phyloP scores from a whole-genome alignment of 139 green algal species.

The Desmodesmus armatus region DNA sequence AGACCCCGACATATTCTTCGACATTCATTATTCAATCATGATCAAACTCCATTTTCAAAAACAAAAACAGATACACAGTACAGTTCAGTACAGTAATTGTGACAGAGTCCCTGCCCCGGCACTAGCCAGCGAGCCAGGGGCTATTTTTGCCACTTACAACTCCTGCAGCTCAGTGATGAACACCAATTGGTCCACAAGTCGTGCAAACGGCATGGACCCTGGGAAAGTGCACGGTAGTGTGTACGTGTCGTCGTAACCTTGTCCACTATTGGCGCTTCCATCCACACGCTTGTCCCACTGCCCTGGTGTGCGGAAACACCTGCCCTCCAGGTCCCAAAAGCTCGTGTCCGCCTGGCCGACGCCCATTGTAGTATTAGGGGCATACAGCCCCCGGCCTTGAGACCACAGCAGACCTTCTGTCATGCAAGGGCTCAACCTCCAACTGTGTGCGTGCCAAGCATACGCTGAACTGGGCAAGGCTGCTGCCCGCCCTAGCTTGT shows the following conservation, averaged over 20 bases:
- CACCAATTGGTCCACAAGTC: conserved; percentile 16
- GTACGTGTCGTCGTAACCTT: neutral
- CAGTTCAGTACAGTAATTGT: no score
- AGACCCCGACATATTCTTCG: no score
- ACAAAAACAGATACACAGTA: no score
- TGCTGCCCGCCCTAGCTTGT: neutral
- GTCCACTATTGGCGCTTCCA: neutral
- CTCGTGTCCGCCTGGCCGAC: neutral
- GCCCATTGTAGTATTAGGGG: neutral
- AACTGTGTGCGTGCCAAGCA: conserved; percentile 23
- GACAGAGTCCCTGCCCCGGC: no score
- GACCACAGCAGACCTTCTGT: conserved; percentile 10
- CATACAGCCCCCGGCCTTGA: neutral
- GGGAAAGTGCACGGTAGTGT: conserved; percentile 31
- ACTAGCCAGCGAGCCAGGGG: no score
- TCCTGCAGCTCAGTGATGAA: conserved; percentile 30
- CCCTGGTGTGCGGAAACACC: neutral
- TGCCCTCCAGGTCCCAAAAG: conserved; percentile 5
- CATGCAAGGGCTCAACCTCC: conserved; percentile 17
- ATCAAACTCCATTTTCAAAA: no score
- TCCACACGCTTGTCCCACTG: neutral
- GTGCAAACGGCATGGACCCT: conserved; percentile 4
- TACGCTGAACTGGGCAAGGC: neutral
- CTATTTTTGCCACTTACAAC: conserved; percentile 7
- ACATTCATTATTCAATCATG: no score